Base-by-base conservation (phyloP, 78 protist species). In the Dictyostelium intermedium region DNA sequence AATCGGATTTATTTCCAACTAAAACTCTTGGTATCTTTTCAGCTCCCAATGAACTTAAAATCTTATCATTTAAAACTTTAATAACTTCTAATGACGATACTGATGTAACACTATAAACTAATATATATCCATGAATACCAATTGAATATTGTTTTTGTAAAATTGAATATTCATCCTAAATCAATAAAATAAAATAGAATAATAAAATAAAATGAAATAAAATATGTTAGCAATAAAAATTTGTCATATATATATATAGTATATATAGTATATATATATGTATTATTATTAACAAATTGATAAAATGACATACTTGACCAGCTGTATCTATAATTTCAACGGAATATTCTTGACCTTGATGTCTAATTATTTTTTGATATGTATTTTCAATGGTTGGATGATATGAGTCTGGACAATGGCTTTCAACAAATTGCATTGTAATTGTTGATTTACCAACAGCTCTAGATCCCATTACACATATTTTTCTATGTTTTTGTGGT, bases 111-210 rank as follows among this genome's bases (percentile, higher is more conserved):
- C 97, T 92, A 91, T 97, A 97, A 39, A 93, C 97, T 34, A 97
- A 91, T 50, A 97, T 86, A 85, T 95, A 97, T 45, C 98, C 98
- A 70, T 97, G 97, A 23, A 97, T 80, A 39, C 98, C 98, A 27
- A 95, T 91, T 16, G 97, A 47, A 35, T 85, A 83, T 37, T 86
- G 87, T 27, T 92, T 66, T 25, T 92, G 96, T 30, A 97, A 72
- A 81, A 95, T 91, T 61, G 97, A 92, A 82, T 69, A 94, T 72
- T 97, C 98, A 61, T 97, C 98, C 97, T 96, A 30, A 76, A n/a
- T n/a, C n/a, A n/a, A n/a, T n/a, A n/a, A n/a, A n/a, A n/a, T n/a
- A n/a, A n/a, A n/a, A n/a, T n/a, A n/a, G n/a, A n/a, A n/a, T n/a
- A n/a, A n/a, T n/a, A n/a, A n/a, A 53, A 23, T 2, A 5, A 4